phyloP scores from a whole-genome alignment of 2,329 filamentous ascomycete species.

The Cylindrodendrum hubeiense region DNA sequence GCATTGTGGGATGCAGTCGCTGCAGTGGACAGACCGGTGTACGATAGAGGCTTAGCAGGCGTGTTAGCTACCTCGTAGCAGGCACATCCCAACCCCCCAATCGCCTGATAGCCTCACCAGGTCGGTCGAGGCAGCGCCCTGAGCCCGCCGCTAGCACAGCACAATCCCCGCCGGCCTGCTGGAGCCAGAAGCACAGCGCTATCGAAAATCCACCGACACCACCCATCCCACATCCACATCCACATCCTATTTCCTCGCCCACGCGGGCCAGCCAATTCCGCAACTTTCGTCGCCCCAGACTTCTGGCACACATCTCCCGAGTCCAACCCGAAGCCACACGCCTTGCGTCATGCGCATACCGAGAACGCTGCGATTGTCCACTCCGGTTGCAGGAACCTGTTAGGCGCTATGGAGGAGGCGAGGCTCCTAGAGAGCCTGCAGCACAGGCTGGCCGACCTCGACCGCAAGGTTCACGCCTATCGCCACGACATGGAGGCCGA shows the following conservation, averaged over 20 bases:
- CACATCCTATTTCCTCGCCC: conserved; percentile 33
- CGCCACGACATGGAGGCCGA: conserved; percentile 68
- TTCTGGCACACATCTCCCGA: conserved; percentile 32
- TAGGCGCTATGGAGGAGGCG: conserved; percentile 56
- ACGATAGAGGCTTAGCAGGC: conserved; percentile 15
- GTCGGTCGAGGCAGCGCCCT: conserved; percentile 6
- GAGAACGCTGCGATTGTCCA: conserved; percentile 46
- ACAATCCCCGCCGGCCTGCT: conserved; percentile 12
- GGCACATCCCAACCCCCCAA: conserved; percentile 12
- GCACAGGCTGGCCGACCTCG: conserved; percentile 66
- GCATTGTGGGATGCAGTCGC: conserved; percentile 9
- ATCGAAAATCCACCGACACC: conserved; percentile 15
- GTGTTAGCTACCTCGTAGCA: conserved; percentile 7
- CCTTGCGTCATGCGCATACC: conserved; percentile 55
- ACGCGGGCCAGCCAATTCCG: conserved; percentile 33
- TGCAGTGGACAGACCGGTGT: not conserved
- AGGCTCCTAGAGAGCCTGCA: conserved; percentile 65
- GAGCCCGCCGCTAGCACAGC: conserved; percentile 10
- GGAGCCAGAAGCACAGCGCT: conserved; percentile 16
- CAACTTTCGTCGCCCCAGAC: conserved; percentile 31
- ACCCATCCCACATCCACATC: conserved; percentile 16
- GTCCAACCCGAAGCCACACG: conserved; percentile 33
- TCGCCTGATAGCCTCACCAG: conserved; percentile 14
- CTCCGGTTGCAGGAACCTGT: conserved; percentile 46
- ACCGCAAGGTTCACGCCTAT: conserved; percentile 68